Evolutionary conservation across 345 rosid genomes (phyloP), one percentile per base, ranked within the genome.

Genomic region (Geranium rotundifolium): DNA sequence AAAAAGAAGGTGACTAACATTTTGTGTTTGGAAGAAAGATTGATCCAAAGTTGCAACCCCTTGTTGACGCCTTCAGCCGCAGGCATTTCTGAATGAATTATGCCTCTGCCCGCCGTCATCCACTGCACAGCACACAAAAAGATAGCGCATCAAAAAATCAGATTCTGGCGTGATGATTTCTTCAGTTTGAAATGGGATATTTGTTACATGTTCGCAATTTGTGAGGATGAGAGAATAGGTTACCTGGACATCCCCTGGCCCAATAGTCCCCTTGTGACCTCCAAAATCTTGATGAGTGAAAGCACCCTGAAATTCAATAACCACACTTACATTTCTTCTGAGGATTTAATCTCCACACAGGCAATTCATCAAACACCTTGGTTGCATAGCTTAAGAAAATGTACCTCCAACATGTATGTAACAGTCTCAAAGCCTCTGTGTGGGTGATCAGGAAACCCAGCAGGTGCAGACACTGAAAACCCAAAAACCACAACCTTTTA

Each of bases 61-160:
- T 67, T 90, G 62, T 85, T 78, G 6, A 66, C 63, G 61, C 88
- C 99, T 60, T 72, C 84, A 60, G 80, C 88, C 29, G 88, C 97
- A 29, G 99, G 96, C 97, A 93, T 93, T 83, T 93, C 97, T n/a
- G 96, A 90, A 76, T 93, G 99, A 78, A 93, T 77, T 49, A 93
- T 93, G 14, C 99, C 99, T 85, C 90, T 86, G 14, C 97, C 99
- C 65, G 99, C 99, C 59, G 97, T 90, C 97, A 90, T 93, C 99
- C 99, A 90, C 95, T 90, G 78, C 73, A 67, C 9, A 34, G 3
- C 10, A 23, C 41, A 34, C 41, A 34, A 34, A 3, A 34, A 4
- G 10, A 34, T 0, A 1, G 41, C 27, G 27, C 27, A 23, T 23
- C 27, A 23, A 23, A 23, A 23, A 23, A 23, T 23, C 27, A 23